Conservation (phyloP, 2,329 filamentous ascomycete genomes). For the Xylaria sp. region DNA sequence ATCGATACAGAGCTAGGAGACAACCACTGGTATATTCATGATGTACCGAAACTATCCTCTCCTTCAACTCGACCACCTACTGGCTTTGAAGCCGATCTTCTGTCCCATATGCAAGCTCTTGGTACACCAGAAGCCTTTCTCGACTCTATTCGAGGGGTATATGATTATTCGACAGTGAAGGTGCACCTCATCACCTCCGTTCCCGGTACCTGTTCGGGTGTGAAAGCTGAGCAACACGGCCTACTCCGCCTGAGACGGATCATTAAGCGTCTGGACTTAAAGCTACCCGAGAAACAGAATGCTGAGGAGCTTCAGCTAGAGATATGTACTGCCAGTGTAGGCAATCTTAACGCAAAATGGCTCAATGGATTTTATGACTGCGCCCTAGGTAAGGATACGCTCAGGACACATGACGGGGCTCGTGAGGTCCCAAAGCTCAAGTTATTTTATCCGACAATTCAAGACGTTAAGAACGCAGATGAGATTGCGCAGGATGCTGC, state of each 20-base stretch:
- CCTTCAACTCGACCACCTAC: neutral
- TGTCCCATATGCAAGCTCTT: conserved; percentile 39
- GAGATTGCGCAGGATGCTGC: conserved; percentile 36
- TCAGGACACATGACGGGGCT: conserved; percentile 22
- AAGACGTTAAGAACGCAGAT: conserved; percentile 36
- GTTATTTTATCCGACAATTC: conserved; percentile 41
- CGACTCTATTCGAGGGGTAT: conserved; percentile 38
- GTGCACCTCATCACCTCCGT: conserved; percentile 42
- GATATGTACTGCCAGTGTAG: conserved; percentile 41
- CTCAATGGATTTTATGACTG: conserved; percentile 42
- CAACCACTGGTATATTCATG: conserved; percentile 47
- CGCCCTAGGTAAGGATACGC: conserved; percentile 32
- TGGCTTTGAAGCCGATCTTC: conserved; percentile 38
- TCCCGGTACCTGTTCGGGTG: conserved; percentile 36
- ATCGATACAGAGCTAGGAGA: conserved; percentile 42
- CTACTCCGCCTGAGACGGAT: conserved; percentile 39
- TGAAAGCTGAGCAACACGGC: conserved; percentile 40
- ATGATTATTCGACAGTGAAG: conserved; percentile 41
- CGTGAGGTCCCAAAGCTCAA: conserved; percentile 33
- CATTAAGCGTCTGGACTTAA: conserved; percentile 31
- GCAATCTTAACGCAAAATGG: conserved; percentile 41
- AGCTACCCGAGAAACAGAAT: conserved; percentile 23
- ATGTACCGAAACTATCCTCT: conserved; percentile 36
- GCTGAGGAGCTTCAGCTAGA: conserved; percentile 38
- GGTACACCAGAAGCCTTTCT: conserved; percentile 38